phyloP scores from a whole-genome alignment of 2,329 filamentous ascomycete genomes.

The Cladosporium sp. region DNA sequence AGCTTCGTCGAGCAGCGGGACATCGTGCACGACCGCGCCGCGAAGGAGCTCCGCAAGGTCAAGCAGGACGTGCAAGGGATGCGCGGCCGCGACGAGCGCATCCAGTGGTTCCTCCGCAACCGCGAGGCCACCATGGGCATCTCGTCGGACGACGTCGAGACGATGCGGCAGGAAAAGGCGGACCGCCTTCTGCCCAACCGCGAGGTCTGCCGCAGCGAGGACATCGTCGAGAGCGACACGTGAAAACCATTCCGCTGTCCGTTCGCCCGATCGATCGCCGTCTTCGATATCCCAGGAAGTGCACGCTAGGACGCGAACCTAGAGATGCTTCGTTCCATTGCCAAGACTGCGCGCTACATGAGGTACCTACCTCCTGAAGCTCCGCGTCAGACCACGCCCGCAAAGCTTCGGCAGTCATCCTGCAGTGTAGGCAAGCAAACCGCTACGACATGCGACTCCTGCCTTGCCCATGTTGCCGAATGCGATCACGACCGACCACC shows the following conservation, averaged over 20 bases:
- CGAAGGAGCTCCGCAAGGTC: slow-evolving; percentile 54
- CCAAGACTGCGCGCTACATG: not conserved
- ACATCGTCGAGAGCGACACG: slow-evolving; percentile 20
- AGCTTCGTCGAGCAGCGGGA: slow-evolving; percentile 61
- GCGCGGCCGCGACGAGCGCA: slow-evolving; percentile 47
- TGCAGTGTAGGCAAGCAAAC: slow-evolving; percentile 4
- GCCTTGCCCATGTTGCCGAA: not conserved
- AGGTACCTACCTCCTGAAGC: too few species aligned
- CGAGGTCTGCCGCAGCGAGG: slow-evolving; percentile 42
- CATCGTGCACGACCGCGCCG: slow-evolving; percentile 59
- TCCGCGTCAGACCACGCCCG: too few species aligned
- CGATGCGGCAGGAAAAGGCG: slow-evolving; percentile 40
- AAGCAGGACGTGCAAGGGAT: slow-evolving; percentile 46
- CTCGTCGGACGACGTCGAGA: slow-evolving; percentile 32
- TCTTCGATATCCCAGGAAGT: too few species aligned
- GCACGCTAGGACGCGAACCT: too few species aligned
- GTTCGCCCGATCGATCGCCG: too few species aligned
- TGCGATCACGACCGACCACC: not conserved
- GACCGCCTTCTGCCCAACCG: slow-evolving; percentile 40
- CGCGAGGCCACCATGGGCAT: slow-evolving; percentile 53
- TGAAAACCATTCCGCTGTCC: not conserved
- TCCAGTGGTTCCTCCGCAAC: slow-evolving; percentile 70
- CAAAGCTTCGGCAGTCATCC: slow-evolving; percentile 8
- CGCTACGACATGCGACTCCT: not conserved
- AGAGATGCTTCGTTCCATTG: not conserved